phyloP scores from a whole-genome alignment of 441 rosid genomes.

The Erysimum cheiri region DNA sequence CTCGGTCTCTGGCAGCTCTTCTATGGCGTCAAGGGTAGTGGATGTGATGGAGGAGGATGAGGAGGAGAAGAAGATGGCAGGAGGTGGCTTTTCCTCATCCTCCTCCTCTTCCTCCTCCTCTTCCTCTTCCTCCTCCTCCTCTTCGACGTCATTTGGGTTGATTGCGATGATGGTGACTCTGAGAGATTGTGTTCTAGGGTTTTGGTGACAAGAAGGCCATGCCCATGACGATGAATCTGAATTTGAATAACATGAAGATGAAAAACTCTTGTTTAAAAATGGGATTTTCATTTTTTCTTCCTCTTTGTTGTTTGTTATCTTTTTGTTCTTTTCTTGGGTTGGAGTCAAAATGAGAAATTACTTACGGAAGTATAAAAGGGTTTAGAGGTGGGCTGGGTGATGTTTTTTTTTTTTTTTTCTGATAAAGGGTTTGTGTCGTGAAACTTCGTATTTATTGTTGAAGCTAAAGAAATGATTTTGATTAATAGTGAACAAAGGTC shows the following conservation, averaged over 20 bases:
- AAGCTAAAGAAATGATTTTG: constrained; percentile 9
- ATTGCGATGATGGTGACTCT: constrained; percentile 31
- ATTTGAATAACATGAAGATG: constrained; percentile 28
- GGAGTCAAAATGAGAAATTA: constrained; percentile 13
- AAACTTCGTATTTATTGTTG: constrained; percentile 30
- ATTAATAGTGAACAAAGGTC: not conserved
- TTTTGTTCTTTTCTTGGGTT: not conserved
- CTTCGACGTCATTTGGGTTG: constrained; percentile 38
- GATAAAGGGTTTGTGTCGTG: not conserved
- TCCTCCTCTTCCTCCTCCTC: not conserved
- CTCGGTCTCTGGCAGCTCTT: constrained; percentile 44
- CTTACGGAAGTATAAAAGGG: constrained; percentile 20
- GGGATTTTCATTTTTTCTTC: constrained; percentile 53
- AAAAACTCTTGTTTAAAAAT: constrained; percentile 45
- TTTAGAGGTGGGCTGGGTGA: constrained; percentile 7
- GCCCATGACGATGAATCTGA: constrained; percentile 61
- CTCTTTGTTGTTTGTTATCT: not conserved
- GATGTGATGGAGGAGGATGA: constrained; percentile 6
- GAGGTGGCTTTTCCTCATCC: constrained; percentile 10
- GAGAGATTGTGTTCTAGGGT: constrained; percentile 72
- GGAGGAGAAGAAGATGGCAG: not conserved
- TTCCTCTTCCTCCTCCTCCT: not conserved
- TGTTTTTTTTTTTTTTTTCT: not conserved
- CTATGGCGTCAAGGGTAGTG: constrained; percentile 12
- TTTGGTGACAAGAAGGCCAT: constrained; percentile 75